These are phyloP conservation scores for Sclerotinia borealis DNA, from an alignment of 2,329 filamentous ascomycete genomes.

Conservation along the genomic window DNA sequence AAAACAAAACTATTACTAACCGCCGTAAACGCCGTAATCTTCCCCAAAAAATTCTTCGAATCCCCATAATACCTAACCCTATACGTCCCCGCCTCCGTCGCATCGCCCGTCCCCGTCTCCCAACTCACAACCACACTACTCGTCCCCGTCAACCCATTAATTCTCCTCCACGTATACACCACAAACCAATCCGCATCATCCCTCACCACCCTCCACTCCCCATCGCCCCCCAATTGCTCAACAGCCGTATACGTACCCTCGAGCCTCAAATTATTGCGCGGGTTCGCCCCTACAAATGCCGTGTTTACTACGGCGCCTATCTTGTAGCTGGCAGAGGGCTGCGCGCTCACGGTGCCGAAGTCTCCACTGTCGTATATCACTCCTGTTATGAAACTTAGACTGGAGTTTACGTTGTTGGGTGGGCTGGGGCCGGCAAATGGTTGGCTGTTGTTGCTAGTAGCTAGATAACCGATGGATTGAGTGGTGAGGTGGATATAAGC, in stretches of 20 bases:
- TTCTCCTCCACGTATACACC: constrained; percentile 72
- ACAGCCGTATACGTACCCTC: constrained; percentile 73
- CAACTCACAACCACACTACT: constrained; percentile 75
- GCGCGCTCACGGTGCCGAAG: constrained; percentile 62
- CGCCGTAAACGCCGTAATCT: constrained; percentile 62
- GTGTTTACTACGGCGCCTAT: constrained; percentile 58
- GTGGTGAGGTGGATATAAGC: constrained; percentile 83
- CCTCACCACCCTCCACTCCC: constrained; percentile 58
- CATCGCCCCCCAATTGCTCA: constrained; percentile 46
- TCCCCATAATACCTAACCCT: constrained; percentile 80
- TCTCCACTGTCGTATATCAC: constrained; percentile 66
- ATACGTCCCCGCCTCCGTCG: constrained; percentile 59
- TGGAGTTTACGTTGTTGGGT: constrained; percentile 68
- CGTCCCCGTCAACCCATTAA: constrained; percentile 59
- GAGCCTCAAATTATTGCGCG: constrained; percentile 75
- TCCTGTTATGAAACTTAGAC: constrained; percentile 72
- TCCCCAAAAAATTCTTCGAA: constrained; percentile 55
- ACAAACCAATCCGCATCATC: constrained; percentile 79
- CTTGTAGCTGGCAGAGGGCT: constrained; percentile 48
- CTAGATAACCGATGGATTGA: constrained; percentile 61
- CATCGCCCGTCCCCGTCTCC: constrained; percentile 57
- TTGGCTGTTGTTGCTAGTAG: constrained; percentile 40
- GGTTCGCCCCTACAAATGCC: constrained; percentile 79
- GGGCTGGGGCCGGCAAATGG: constrained; percentile 54
- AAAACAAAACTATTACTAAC: constrained; percentile 40